Percentiles rank a stretch among this genome's conserved stretches.
These are phyloP conservation scores for Eucalyptus dawsonii DNA, from an alignment of 345 rosid genomes.

Conservation along the genomic window DNA sequence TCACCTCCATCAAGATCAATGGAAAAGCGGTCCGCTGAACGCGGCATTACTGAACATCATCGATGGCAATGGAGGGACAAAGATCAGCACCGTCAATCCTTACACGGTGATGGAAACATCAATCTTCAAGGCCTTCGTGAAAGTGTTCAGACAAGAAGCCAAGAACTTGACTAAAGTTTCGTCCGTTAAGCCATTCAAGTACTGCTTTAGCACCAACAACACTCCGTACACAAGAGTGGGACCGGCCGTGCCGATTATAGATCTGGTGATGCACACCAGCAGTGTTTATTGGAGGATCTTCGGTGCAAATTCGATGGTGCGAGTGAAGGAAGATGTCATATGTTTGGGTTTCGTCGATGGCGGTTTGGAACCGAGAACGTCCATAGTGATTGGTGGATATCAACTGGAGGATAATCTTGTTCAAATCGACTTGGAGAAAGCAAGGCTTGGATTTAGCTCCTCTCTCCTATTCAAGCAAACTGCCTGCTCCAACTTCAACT, in stretches of 20 bases:
- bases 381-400: conserved; percentile 19
- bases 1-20: conserved; percentile 17
- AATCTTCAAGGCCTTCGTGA: conserved; percentile 29
- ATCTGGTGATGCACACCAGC: conserved; percentile 19
- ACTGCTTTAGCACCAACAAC: conserved; percentile 32
- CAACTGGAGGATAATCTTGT: conserved; percentile 23
- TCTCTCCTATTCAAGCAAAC: conserved; percentile 15
- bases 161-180: conserved; percentile 28
- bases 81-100: conserved; percentile 59
- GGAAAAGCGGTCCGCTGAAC: conserved; percentile 16
- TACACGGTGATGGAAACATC: conserved; percentile 47
- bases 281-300: conserved; percentile 17
- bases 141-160: conserved; percentile 20
- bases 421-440: conserved; percentile 16
- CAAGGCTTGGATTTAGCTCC: conserved; percentile 19
- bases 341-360: conserved; percentile 29
- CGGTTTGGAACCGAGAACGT: conserved; percentile 7
- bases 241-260: conserved; percentile 19
- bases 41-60: conserved; percentile 9
- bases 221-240: conserved; percentile 23
- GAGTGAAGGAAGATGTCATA: conserved; percentile 1
- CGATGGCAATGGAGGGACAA: conserved; percentile 46
- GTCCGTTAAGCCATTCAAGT: conserved; percentile 33
- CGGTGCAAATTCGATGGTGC: conserved; percentile 30
- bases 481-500: conserved; percentile 52